Conservation (phyloP, 352 stramenopile genomes). For the Phytophthora fragariaefolia region DNA sequence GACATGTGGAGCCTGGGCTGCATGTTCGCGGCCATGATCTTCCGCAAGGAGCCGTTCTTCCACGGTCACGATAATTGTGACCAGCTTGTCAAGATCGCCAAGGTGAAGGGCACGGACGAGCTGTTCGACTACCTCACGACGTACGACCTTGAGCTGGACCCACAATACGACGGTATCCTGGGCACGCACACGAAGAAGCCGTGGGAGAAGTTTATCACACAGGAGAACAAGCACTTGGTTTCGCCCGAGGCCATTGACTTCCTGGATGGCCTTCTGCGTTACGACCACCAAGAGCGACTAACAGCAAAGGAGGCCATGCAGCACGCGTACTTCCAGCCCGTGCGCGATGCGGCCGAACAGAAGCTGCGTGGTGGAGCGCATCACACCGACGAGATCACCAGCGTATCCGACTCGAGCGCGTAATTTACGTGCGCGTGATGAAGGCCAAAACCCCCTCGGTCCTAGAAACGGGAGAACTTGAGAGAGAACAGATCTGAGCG, state of each 20-base stretch:
- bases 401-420: constrained; percentile 77
- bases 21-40: constrained; percentile 99
- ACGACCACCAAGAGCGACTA: constrained; percentile 97
- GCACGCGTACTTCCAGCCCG: constrained; percentile 97
- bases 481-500: constrained; percentile 22
- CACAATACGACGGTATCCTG: constrained; percentile 98
- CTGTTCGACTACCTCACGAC: constrained; percentile 99
- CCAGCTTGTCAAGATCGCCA: constrained; percentile 99
- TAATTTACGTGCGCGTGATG: constrained; percentile 42
- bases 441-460: constrained; percentile 18
- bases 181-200: constrained; percentile 97
- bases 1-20: constrained; percentile 99
- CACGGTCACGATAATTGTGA: constrained; percentile 99
- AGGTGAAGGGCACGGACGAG: constrained; percentile 98
- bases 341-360: constrained; percentile 84
- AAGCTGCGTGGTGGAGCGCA: constrained; percentile 61
- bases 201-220: constrained; percentile 99
- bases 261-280: constrained; percentile 82
- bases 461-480: constrained; percentile 6
- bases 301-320: constrained; percentile 98
- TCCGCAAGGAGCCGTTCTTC: constrained; percentile 99
- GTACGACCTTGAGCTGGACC: constrained; percentile 99
- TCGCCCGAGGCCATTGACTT: constrained; percentile 97
- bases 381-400: constrained; percentile 76
- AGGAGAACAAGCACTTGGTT: constrained; percentile 98